A percentile compares a stretch with the other conserved stretches of the same genome.
phyloP scores from a whole-genome alignment of 768 basidiomycete genomes.

The Trametes cubensis region DNA sequence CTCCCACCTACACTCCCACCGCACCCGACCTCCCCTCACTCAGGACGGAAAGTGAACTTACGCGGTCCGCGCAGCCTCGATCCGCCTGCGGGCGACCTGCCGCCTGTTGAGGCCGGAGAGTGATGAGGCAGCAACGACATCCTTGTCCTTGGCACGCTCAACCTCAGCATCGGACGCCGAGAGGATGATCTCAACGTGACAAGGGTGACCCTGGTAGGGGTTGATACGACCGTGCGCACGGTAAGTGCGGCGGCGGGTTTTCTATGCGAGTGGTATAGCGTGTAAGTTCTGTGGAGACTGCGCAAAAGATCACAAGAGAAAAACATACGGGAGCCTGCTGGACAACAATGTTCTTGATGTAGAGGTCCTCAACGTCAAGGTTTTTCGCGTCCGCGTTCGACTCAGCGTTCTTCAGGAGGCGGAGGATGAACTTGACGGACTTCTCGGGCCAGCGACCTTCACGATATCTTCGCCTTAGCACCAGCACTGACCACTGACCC shows the following conservation, averaged over 20 bases:
- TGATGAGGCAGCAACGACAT: slow-evolving; percentile 47
- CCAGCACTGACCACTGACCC: neutral
- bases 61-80: slow-evolving; percentile 69
- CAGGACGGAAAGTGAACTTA: neutral
- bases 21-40: slow-evolving; percentile 11
- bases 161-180: slow-evolving; percentile 78
- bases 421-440: slow-evolving; percentile 92
- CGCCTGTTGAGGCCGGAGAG: slow-evolving; percentile 78
- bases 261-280: slow-evolving; percentile 48
- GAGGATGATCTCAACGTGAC: slow-evolving; percentile 95
- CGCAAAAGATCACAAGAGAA: neutral
- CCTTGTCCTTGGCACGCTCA: slow-evolving; percentile 90
- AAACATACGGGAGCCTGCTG: slow-evolving; percentile 93
- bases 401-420: slow-evolving; percentile 97
- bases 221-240: slow-evolving; percentile 98
- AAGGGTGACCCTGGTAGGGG: slow-evolving; percentile 98
- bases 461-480: neutral
- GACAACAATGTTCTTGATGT: slow-evolving; percentile 96
- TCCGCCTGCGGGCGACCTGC: slow-evolving; percentile 85
- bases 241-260: slow-evolving; percentile 99
- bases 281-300: neutral
- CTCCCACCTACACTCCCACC: slow-evolving; percentile 23
- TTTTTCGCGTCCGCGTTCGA: slow-evolving; percentile 98
- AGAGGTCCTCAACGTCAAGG: slow-evolving; percentile 87
- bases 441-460: slow-evolving; percentile 99